These are phyloP conservation scores for Funneliformis geosporum DNA, from an alignment of 192 early-diverging fungal genomes.

Conservation along the genomic window DNA sequence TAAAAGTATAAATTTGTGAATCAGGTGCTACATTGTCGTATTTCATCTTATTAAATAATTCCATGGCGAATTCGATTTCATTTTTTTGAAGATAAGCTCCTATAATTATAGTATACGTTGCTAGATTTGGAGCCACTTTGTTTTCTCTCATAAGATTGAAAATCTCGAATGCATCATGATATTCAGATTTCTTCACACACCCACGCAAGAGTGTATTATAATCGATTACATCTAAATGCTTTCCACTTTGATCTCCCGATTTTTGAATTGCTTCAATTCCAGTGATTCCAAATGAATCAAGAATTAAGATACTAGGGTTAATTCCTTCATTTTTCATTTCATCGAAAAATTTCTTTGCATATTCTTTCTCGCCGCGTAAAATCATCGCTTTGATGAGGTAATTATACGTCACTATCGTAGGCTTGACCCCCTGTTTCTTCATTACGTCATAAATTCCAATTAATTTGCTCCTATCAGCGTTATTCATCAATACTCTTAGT, in stretches of 20 bases:
- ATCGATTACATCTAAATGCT: slow-evolving; percentile 7
- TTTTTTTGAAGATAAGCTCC: slow-evolving; percentile 36
- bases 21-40: slow-evolving; percentile 32
- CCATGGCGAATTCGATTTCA: slow-evolving; percentile 32
- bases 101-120: slow-evolving; percentile 43
- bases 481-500: not conserved
- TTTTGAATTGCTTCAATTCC: slow-evolving; percentile 20
- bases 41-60: slow-evolving; percentile 45
- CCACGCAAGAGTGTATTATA: slow-evolving; percentile 39
- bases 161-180: slow-evolving; percentile 35
- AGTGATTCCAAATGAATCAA: slow-evolving; percentile 9
- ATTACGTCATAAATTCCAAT: slow-evolving; percentile 41
- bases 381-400: slow-evolving; percentile 24
- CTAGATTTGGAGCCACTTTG: slow-evolving; percentile 28
- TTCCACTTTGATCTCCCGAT: not conserved
- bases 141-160: slow-evolving; percentile 33
- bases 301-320: not conserved
- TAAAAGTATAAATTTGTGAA: slow-evolving; percentile 25
- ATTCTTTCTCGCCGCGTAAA: not conserved
- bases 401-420: slow-evolving; percentile 34
- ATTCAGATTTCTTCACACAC: slow-evolving; percentile 33
- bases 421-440: slow-evolving; percentile 30
- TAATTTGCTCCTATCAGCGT: not conserved
- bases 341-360: slow-evolving; percentile 28
- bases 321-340: slow-evolving; percentile 31